Evolutionary conservation across 192 early-diverging fungal genomes (phyloP), one percentile per base, ranked within the genome.

Genomic region (Oehlia diaphana): DNA sequence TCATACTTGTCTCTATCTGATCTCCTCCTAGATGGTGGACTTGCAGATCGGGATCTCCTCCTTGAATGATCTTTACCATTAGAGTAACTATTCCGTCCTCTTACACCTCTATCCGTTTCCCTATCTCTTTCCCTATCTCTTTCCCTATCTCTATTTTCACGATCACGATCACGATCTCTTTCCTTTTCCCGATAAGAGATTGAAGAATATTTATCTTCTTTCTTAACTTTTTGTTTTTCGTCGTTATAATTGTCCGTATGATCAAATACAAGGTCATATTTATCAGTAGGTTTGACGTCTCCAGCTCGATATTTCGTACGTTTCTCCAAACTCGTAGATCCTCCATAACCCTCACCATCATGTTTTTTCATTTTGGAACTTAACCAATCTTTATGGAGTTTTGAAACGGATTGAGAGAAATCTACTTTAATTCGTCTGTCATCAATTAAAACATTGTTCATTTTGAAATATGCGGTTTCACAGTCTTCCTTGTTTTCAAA

Each of bases 371-470:
- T 72, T 16, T 86, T 84, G 79, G 89, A 88, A 68, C 87, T 42
- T 75, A 96, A 85, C 91, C 95, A 96, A 63, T 92, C 92, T 63
- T 89, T 88, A 83, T 95, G 92, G 19, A 96, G 82, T 65, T 93
- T 94, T 33, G 92, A 92, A 3, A 99, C 97, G 64, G 92, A 93
- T 86, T 99, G 97, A 35, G 97, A 99, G 79, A 99, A 99, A 84
- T 99, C 97, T 16, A 99, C 96, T 81, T 97, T 94, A 62, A 99
- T 97, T 26, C 97, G 83, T 2, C 96, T 91, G 82, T 99, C 97
- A 81, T 99, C 97, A 76, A 99, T 95, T 31, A 98, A 79, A 2
- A 97, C 96, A 77, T 95, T 96, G 69, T 99, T 94, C 97, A 97
- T 97, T 82, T 97, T 97, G 81, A 95, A 95, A 76, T 97, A 98